Conservation (phyloP, 2,329 filamentous ascomycete genomes). For the Bipolaris zeicola region DNA sequence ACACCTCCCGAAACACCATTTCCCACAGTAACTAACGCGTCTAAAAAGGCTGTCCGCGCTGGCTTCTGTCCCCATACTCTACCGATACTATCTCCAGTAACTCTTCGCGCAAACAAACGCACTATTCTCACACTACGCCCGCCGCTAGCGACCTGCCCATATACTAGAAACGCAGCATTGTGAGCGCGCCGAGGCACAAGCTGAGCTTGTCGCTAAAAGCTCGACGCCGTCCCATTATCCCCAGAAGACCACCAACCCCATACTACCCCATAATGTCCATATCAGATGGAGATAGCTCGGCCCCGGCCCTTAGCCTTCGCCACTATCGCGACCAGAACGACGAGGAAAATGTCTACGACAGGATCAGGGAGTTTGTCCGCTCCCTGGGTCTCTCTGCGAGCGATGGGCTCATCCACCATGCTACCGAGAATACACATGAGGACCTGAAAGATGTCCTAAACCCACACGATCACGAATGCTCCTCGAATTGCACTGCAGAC, state of each 20-base stretch:
- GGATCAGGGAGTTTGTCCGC: conserved; percentile 30
- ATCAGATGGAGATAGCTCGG: conserved; percentile 9
- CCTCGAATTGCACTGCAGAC: conserved; percentile 15
- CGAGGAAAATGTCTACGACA: conserved; percentile 21
- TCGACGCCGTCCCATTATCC: neutral
- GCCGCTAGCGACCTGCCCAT: neutral
- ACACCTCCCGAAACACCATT: neutral
- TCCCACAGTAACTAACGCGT: conserved; percentile 11
- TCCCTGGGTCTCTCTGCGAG: conserved; percentile 29
- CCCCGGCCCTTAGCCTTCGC: conserved; percentile 6
- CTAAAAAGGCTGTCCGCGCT: conserved; percentile 19
- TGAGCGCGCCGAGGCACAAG: neutral
- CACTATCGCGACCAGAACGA: conserved; percentile 9
- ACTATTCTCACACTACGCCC: neutral
- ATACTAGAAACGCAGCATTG: neutral
- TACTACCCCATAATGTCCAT: conserved; percentile 19
- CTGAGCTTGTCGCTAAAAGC: neutral
- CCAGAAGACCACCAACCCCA: neutral
- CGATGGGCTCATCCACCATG: conserved; percentile 35
- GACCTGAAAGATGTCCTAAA: conserved; percentile 28
- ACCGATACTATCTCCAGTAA: conserved; percentile 1
- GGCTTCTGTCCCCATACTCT: conserved; percentile 24
- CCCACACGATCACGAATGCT: conserved; percentile 27
- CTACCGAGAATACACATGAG: conserved; percentile 37
- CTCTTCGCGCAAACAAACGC: neutral